phyloP scores from a whole-genome alignment of 805 yeast genomes.

The Wickerhamiella allomyrinae region DNA sequence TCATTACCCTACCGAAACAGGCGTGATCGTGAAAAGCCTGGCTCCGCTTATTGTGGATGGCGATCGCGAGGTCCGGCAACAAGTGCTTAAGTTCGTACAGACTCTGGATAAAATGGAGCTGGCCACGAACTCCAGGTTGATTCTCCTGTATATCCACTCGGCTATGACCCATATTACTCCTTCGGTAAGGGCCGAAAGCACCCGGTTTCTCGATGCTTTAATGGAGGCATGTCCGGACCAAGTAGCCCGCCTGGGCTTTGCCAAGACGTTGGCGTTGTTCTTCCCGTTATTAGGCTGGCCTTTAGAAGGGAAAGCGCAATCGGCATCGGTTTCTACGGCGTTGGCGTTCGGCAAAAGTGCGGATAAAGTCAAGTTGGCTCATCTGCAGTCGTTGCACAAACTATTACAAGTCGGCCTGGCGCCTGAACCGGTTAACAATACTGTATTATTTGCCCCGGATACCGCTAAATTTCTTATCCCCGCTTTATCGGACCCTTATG shows the following conservation, averaged over 20 bases:
- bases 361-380: constrained; percentile 16
- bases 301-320: constrained; percentile 9
- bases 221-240: constrained; percentile 25
- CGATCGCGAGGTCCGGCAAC: constrained; percentile 48
- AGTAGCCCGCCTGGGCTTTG: constrained; percentile 14
- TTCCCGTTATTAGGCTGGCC: constrained; percentile 68
- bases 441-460: constrained; percentile 10
- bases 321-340: constrained; percentile 14
- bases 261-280: constrained; percentile 36
- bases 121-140: constrained; percentile 25
- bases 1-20: constrained; percentile 5
- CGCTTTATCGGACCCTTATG: constrained; percentile 13
- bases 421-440: neutral
- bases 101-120: constrained; percentile 15
- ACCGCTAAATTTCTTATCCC: constrained; percentile 14
- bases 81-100: constrained; percentile 32
- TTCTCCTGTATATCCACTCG: constrained; percentile 62
- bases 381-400: constrained; percentile 13
- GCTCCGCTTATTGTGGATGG: constrained; percentile 56
- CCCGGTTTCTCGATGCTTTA: constrained; percentile 48
- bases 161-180: constrained; percentile 89
- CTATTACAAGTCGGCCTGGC: constrained; percentile 13
- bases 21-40: constrained; percentile 31
- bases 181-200: constrained; percentile 59
- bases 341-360: constrained; percentile 18